Percentiles rank a stretch among this genome's conserved stretches.
These are phyloP conservation scores for Polytrichum commune DNA, from an alignment of 225 moss, liverwort and hornwort species.

Conservation along the genomic window DNA sequence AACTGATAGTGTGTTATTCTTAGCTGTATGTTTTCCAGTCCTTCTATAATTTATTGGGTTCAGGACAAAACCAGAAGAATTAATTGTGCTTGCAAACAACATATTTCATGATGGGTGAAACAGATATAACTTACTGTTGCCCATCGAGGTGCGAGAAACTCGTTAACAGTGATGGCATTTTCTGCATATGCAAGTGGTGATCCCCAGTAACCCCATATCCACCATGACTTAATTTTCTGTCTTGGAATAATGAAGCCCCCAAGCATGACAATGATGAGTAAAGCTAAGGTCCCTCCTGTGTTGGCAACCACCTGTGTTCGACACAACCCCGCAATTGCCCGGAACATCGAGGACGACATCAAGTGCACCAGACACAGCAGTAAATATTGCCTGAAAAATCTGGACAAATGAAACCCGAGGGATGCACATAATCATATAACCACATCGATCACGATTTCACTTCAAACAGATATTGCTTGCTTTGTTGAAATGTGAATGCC, in stretches of 20 bases:
- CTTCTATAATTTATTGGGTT: too few relatives aligned
- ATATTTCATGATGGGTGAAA: too few relatives aligned
- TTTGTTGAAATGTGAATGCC: too few relatives aligned
- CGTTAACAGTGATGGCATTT: constrained; percentile 69
- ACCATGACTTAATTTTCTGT: constrained; percentile 72
- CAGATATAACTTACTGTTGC: constrained; percentile 32
- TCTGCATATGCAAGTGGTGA: constrained; percentile 78
- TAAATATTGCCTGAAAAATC: constrained; percentile 73
- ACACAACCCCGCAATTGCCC: constrained; percentile 73
- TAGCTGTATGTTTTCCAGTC: too few relatives aligned
- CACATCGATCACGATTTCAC: too few relatives aligned
- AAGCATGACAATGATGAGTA: constrained; percentile 66
- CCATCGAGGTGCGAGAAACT: constrained; percentile 87
- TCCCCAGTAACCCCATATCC: constrained; percentile 99
- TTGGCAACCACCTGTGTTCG: constrained; percentile 77
- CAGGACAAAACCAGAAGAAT: too few relatives aligned
- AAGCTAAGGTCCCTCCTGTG: constrained; percentile 70
- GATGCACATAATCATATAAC: too few relatives aligned
- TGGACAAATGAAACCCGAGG: constrained; percentile 18
- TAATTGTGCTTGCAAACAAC: too few relatives aligned
- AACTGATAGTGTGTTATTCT: too few relatives aligned
- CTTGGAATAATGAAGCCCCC: constrained; percentile 80
- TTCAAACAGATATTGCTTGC: too few relatives aligned
- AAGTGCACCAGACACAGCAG: constrained; percentile 64
- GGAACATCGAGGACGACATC: constrained; percentile 73